Percentiles rank a stretch among this genome's conserved stretches.
Evolutionary conservation across 345 rosid species (phyloP).

Genomic region (Salix udensis): DNA sequence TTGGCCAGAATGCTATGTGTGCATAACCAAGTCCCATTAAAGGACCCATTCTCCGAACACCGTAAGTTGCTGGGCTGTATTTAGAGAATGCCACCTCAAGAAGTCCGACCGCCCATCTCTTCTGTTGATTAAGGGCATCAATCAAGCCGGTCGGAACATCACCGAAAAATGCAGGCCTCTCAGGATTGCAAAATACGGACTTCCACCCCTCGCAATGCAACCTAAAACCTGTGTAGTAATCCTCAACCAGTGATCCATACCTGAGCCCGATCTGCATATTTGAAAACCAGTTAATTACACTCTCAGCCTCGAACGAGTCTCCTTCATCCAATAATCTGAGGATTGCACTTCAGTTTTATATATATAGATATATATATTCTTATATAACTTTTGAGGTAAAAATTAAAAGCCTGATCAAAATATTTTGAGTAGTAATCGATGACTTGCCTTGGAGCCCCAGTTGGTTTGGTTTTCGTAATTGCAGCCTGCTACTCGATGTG

Average conservation of each 20-base stretch:
- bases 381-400: too few relatives aligned
- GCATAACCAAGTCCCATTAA: constrained; percentile 37
- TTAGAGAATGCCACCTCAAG: constrained; percentile 45
- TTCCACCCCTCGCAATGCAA: constrained; percentile 71
- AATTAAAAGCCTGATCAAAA: too few relatives aligned
- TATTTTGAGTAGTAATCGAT: too few relatives aligned
- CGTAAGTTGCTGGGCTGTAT: constrained; percentile 45
- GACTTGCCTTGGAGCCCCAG: constrained; percentile 63
- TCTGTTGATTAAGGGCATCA: constrained; percentile 48
- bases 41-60: constrained; percentile 38
- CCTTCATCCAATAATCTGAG: constrained; percentile 44
- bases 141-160: constrained; percentile 45
- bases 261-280: constrained; percentile 51
- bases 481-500: constrained; percentile 53
- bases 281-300: not conserved
- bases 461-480: constrained; percentile 46
- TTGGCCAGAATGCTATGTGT: constrained; percentile 44
- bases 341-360: not conserved
- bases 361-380: too few relatives aligned
- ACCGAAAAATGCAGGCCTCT: constrained; percentile 56
- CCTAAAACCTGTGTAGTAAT: constrained; percentile 51
- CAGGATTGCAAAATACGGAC: constrained; percentile 51
- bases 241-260: constrained; percentile 78
- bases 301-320: constrained; percentile 22
- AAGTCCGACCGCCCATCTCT: constrained; percentile 66